A percentile compares a stretch with the other conserved stretches of the same genome.
These are phyloP conservation scores for Casuarina cunninghamiana DNA, from an alignment of 306 rosid genomes.

Conservation along the genomic window DNA sequence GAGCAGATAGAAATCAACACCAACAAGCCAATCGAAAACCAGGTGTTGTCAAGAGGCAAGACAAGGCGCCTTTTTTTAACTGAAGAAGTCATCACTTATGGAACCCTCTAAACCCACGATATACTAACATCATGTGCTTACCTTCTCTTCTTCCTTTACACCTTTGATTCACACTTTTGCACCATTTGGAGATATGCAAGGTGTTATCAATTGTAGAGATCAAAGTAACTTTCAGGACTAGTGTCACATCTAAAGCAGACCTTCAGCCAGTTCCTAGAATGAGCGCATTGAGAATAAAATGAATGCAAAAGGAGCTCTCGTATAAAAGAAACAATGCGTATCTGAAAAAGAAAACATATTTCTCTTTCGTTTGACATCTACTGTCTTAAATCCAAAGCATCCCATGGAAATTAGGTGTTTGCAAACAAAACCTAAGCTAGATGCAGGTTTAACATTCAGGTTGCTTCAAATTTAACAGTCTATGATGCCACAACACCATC, in stretches of 20 bases:
- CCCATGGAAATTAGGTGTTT: too few species aligned
- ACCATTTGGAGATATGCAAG: constrained; percentile 1
- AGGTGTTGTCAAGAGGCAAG: not conserved
- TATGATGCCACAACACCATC: too few species aligned
- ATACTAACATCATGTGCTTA: not conserved
- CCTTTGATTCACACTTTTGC: not conserved
- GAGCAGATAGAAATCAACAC: not conserved
- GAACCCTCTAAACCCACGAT: not conserved
- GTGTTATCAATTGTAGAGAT: not conserved
- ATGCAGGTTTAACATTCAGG: too few species aligned
- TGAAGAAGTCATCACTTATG: not conserved
- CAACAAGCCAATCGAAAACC: not conserved
- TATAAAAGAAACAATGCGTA: constrained; percentile 14
- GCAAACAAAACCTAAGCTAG: too few species aligned
- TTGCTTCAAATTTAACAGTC: too few species aligned
- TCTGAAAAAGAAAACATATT: not conserved
- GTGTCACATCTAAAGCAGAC: constrained; percentile 12
- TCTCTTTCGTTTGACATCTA: not conserved
- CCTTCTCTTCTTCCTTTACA: too few species aligned
- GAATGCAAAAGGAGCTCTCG: constrained; percentile 11
- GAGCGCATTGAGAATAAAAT: not conserved
- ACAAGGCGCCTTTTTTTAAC: not conserved
- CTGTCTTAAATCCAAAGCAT: not conserved
- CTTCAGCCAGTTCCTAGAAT: constrained; percentile 13
- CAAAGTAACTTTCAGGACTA: constrained; percentile 8